These are phyloP conservation scores for Triticum dicoccoides DNA, from an alignment of 176 grass and related monocot genomes.

Conservation along the genomic window DNA sequence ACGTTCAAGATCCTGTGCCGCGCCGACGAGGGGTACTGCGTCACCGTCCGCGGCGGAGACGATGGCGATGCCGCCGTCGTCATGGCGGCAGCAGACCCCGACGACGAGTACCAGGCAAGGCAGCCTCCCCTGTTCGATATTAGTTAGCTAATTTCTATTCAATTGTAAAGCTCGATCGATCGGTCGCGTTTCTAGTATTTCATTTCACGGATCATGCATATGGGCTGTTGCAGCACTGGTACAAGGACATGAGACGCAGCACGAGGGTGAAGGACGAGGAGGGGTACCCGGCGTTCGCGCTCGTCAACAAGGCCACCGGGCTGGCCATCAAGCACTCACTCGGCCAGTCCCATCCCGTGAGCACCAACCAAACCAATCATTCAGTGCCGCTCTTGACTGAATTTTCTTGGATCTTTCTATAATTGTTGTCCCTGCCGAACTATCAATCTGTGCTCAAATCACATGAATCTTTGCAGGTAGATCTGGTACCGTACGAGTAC, in stretches of 20 bases:
- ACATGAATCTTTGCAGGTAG: constrained; percentile 6
- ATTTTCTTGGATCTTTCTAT: too few relatives aligned
- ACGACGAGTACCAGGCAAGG: constrained; percentile 34
- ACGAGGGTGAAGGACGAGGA: constrained; percentile 55
- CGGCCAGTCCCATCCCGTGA: constrained; percentile 48
- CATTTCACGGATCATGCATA: neutral
- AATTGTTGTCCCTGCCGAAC: too few relatives aligned
- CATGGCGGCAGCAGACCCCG: constrained; percentile 37
- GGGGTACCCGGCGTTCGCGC: constrained; percentile 51
- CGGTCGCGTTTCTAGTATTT: too few relatives aligned
- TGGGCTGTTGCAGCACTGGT: constrained; percentile 46
- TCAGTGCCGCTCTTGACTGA: too few relatives aligned
- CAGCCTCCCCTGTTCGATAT: neutral
- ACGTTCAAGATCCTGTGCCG: constrained; percentile 52
- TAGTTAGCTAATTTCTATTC: too few relatives aligned
- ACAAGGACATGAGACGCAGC: constrained; percentile 57
- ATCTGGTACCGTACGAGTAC: constrained; percentile 24
- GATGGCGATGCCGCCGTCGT: constrained; percentile 6
- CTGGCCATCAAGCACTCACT: constrained; percentile 66
- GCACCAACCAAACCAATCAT: too few relatives aligned
- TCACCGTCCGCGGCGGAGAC: constrained; percentile 40
- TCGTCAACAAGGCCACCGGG: constrained; percentile 63
- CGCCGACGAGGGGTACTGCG: constrained; percentile 48
- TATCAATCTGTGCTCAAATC: too few relatives aligned
- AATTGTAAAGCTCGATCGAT: too few relatives aligned